A percentile compares a stretch with the other conserved stretches of the same genome.
Evolutionary conservation across 345 rosid genomes (phyloP).

Genomic region (Populus tremula): DNA sequence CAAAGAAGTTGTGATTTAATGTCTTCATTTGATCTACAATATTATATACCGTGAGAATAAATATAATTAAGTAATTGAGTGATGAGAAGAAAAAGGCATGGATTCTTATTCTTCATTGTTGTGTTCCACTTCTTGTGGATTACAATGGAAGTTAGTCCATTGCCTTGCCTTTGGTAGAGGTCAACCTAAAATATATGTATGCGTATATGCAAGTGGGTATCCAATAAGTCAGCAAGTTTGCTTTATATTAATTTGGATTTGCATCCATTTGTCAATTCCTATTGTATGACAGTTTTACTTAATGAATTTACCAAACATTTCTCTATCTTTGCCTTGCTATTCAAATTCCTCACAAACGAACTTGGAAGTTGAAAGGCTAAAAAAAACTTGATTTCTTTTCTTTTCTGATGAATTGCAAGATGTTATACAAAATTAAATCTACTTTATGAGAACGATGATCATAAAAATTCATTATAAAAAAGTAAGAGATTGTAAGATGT

Average conservation of each 20-base stretch:
- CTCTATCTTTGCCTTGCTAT: background rate
- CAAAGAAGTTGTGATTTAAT: conserved; percentile 4
- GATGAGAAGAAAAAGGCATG: conserved; percentile 9
- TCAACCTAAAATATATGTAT: background rate
- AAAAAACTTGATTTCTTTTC: background rate
- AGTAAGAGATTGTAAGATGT: too few species aligned
- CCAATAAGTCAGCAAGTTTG: background rate
- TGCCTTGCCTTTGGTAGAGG: background rate
- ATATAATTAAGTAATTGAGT: conserved; percentile 17
- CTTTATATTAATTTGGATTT: background rate
- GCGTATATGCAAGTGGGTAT: background rate
- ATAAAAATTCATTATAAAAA: too few species aligned
- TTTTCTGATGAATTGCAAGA: too few species aligned
- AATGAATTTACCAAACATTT: background rate
- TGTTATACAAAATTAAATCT: too few species aligned
- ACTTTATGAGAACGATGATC: fast-evolving
- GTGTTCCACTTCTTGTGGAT: conserved; percentile 21
- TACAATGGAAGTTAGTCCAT: conserved; percentile 20
- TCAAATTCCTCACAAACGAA: background rate
- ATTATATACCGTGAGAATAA: conserved; percentile 6
- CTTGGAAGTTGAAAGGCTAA: too few species aligned
- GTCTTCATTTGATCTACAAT: conserved; percentile 1
- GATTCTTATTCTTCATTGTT: conserved; percentile 36
- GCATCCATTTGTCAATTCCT: background rate
- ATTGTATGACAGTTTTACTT: background rate